A percentile compares a stretch with the other conserved stretches of the same genome.
Conservation (phyloP, 176 grass and related monocot species). For the Oryza rufipogon region DNA sequence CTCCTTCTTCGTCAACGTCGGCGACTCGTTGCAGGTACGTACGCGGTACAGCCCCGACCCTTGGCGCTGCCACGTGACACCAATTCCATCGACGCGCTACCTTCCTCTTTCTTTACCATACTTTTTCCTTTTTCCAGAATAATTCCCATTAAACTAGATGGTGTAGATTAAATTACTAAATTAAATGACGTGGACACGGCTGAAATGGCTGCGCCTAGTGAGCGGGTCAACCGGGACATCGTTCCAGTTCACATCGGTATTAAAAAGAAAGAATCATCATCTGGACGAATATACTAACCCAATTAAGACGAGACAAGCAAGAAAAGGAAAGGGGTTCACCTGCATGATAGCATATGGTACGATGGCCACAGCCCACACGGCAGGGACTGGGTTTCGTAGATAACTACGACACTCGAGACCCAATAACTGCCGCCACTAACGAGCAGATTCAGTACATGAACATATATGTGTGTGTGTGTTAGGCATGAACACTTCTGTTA, state of each 20-base stretch:
- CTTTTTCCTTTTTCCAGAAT: not conserved
- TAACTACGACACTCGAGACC: not conserved
- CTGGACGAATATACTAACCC: not conserved
- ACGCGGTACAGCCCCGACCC: not conserved
- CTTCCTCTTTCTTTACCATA: not conserved
- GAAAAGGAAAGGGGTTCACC: not conserved
- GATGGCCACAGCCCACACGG: conserved; percentile 1
- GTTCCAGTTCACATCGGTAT: not conserved
- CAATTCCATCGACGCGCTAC: not conserved
- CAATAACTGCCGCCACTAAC: not conserved
- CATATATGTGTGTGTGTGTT: not conserved
- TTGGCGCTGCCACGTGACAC: conserved; percentile 22
- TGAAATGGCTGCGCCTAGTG: not conserved
- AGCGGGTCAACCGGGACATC: conserved; percentile 28
- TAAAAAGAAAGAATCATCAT: not conserved
- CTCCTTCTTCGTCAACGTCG: conserved; percentile 93
- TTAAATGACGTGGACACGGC: not conserved
- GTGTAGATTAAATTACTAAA: not conserved
- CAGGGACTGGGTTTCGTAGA: not conserved
- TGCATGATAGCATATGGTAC: not conserved
- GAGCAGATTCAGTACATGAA: conserved; percentile 19
- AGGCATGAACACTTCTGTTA: not conserved
- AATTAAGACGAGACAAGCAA: not conserved
- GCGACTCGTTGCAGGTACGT: conserved; percentile 87
- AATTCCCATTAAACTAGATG: not conserved